Base-by-base conservation (phyloP, 1,284 basidiomycete genomes). In the Austropuccinia psidii region DNA sequence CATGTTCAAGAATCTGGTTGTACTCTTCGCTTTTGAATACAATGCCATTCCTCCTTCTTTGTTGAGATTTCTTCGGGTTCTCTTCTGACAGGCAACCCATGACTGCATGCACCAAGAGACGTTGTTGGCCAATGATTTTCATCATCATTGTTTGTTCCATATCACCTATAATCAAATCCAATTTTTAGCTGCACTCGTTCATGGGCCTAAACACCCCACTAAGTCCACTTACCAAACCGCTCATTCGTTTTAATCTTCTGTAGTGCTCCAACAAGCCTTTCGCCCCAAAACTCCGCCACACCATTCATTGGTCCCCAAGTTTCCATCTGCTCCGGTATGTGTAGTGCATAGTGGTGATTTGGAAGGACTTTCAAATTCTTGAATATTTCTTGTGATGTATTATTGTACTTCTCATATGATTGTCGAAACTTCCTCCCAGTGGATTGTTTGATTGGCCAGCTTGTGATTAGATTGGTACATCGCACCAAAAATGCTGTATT, bases 401-500 rank as follows among this genome's bases (percentile, higher is more conserved):
- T 41, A 2, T 3, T 15, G 29, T 61, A 61, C 13, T 15, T 41
- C 43, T 41, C 5, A 24, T 61, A 61, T 9, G 21, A 2, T 1
- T 17, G n/a, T 4, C 19, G 3, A 21, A 61, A 61, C 6, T 39
- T 52, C 8, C 8, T 24, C 21, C 19, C 50, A n/a, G 19, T 21
- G 21, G 19, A 52, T 52, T 52, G 9, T 52, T 17, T n/a, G 19
- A 52, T 24, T 24, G 19, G 19, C 50, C 27, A n/a, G 27, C 19
- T 24, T n/a, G 19, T 21, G 24, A 45, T n/a, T 50, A 75, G 27
- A 52, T 43, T 4, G 47, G 75, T 75, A 39, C 72, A 75, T 9
- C 37, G 27, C 8, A 75, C 74, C 24, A 75, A 33, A 39, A 54
- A 45, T 43, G 33, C 33, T 4, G 70, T 39, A 61, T 74, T 75